A percentile compares a stretch with the other conserved stretches of the same genome.
These are phyloP conservation scores for Annulohypoxylon moriforme DNA, from an alignment of 495 filamentous ascomycete genomes.

Conservation along the genomic window DNA sequence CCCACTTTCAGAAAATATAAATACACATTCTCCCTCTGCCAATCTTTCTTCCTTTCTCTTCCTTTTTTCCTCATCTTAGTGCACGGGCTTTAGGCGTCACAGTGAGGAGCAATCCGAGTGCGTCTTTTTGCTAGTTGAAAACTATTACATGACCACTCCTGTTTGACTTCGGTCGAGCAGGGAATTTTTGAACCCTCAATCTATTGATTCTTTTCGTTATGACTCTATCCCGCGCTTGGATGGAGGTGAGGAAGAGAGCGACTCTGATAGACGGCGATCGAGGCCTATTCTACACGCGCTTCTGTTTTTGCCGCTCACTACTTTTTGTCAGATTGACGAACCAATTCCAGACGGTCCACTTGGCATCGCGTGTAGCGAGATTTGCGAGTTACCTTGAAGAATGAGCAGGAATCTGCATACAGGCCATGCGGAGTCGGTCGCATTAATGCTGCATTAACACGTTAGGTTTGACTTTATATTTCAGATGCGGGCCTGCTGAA, in stretches of 20 bases:
- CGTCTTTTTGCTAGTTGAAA: slow-evolving; percentile 54
- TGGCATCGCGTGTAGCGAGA: too few relatives aligned
- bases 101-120: slow-evolving; percentile 47
- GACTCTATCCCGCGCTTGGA: slow-evolving; percentile 34
- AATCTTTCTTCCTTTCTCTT: slow-evolving; percentile 7
- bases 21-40: slow-evolving; percentile 6
- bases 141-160: slow-evolving; percentile 51
- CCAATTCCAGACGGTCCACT: too few relatives aligned
- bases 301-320: not conserved
- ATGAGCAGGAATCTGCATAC: too few relatives aligned
- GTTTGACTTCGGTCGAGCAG: slow-evolving; percentile 41
- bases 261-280: too few relatives aligned
- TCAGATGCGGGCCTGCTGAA: too few relatives aligned
- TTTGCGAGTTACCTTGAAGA: too few relatives aligned
- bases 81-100: slow-evolving; percentile 46
- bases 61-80: slow-evolving; percentile 42
- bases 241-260: slow-evolving; percentile 36
- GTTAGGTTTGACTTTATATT: too few relatives aligned
- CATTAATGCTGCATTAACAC: too few relatives aligned
- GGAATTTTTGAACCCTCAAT: slow-evolving; percentile 49
- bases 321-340: not conserved
- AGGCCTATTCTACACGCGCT: not conserved
- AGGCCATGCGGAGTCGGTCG: too few relatives aligned
- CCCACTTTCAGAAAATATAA: slow-evolving; percentile 20
- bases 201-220: slow-evolving; percentile 37